These are phyloP conservation scores for Capsella rubella DNA, from an alignment of 441 rosid genomes.

Conservation along the genomic window DNA sequence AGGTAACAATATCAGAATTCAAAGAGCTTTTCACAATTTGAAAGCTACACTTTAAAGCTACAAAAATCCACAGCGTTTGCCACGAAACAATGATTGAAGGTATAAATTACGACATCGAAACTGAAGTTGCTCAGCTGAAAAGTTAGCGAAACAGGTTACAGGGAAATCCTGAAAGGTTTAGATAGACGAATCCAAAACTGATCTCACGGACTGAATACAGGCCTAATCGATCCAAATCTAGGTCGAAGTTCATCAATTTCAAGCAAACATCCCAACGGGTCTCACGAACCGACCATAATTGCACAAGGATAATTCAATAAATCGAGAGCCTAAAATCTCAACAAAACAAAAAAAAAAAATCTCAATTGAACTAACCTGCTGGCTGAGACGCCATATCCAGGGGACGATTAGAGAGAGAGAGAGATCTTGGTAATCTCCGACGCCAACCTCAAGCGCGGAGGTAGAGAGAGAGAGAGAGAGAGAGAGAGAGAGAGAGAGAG, in stretches of 20 bases:
- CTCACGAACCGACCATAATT: conserved; percentile 21
- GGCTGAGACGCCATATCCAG: conserved; percentile 57
- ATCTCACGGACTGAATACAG: background rate
- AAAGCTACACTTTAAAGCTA: background rate
- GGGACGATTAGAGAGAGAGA: conserved; percentile 36
- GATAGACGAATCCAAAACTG: conserved; percentile 1
- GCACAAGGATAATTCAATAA: background rate
- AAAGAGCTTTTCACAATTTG: conserved; percentile 2
- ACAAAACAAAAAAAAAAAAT: background rate
- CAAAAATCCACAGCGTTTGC: background rate
- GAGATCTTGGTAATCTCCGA: conserved; percentile 34
- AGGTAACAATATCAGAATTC: conserved; percentile 11
- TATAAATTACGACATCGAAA: background rate
- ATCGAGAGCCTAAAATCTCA: conserved; percentile 10
- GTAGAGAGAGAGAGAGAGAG: conserved; percentile 31
- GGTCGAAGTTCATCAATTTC: conserved; percentile 1
- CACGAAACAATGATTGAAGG: conserved; percentile 3
- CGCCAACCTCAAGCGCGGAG: conserved; percentile 42
- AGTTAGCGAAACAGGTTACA: background rate
- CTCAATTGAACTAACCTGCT: conserved; percentile 46
- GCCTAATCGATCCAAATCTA: conserved; percentile 7
- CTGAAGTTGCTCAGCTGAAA: background rate
- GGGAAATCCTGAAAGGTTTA: background rate
- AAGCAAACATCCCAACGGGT: background rate
- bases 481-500: too few species aligned